A percentile compares a stretch with the other conserved stretches of the same genome.
Evolutionary conservation across 306 rosid species (phyloP).

Genomic region (Dryas alaskensis): DNA sequence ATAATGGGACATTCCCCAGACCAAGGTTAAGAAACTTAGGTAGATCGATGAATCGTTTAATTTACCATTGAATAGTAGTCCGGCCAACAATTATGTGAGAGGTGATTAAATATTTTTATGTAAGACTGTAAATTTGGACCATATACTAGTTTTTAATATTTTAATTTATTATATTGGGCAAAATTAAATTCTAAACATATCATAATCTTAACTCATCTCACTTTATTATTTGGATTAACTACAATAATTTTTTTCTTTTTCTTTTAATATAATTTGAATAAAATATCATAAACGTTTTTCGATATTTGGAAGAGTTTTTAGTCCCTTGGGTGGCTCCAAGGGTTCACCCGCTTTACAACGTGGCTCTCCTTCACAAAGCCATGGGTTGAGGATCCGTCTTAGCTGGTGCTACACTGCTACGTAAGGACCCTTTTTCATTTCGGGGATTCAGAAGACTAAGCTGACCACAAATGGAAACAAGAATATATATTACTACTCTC

Average conservation of each 20-base stretch:
- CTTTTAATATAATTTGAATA: too few species aligned
- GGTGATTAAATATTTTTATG: too few species aligned
- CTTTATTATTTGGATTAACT: too few species aligned
- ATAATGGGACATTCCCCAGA: conserved; percentile 7
- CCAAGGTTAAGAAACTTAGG: background rate
- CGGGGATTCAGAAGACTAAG: conserved; percentile 18
- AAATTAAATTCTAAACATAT: too few species aligned
- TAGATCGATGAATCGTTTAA: background rate
- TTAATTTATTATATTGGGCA: too few species aligned
- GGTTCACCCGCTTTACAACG: conserved; percentile 19
- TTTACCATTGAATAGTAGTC: background rate
- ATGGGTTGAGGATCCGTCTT: conserved; percentile 12
- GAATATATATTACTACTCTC: conserved; percentile 26
- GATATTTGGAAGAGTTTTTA: too few species aligned
- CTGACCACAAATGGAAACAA: conserved; percentile 21
- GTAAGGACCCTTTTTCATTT: conserved; percentile 31
- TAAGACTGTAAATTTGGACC: too few species aligned
- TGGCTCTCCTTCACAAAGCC: conserved; percentile 4
- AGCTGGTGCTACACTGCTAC: conserved; percentile 11
- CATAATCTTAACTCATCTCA: too few species aligned
- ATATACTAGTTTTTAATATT: too few species aligned
- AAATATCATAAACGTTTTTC: too few species aligned
- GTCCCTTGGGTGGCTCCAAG: background rate
- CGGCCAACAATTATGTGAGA: too few species aligned
- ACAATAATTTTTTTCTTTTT: too few species aligned